Evolutionary conservation across 2,329 filamentous ascomycete species (phyloP).

Genomic region (Zopfia rhizophila): DNA sequence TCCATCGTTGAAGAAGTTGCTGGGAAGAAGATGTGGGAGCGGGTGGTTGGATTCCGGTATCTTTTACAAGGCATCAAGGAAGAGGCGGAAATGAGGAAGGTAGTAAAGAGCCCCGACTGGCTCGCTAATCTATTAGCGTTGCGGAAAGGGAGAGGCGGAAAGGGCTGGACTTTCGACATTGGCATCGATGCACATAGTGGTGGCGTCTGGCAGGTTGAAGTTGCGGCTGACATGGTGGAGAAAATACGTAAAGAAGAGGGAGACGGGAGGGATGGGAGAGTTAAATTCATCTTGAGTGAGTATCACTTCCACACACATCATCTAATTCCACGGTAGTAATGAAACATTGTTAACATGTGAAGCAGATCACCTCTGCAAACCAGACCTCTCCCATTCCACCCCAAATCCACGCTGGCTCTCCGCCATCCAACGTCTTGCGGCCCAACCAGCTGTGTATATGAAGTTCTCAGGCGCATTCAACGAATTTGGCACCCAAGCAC

Average conservation of each 20-base stretch:
- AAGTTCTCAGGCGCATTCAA: slow-evolving; percentile 90
- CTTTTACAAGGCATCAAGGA: slow-evolving; percentile 71
- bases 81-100: slow-evolving; percentile 42
- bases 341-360: slow-evolving; percentile 21
- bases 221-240: slow-evolving; percentile 48
- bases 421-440: slow-evolving; percentile 74
- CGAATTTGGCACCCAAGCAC: slow-evolving; percentile 69
- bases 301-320: slow-evolving; percentile 25
- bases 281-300: slow-evolving; percentile 76
- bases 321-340: slow-evolving; percentile 2
- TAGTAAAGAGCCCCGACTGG: slow-evolving; percentile 50
- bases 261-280: slow-evolving; percentile 67
- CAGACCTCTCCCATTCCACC: slow-evolving; percentile 71
- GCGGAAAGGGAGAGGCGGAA: slow-evolving; percentile 67
- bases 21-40: slow-evolving; percentile 69
- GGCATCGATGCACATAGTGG: slow-evolving; percentile 83
- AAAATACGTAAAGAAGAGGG: slow-evolving; percentile 60
- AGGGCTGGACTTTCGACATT: slow-evolving; percentile 79
- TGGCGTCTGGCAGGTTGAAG: slow-evolving; percentile 69
- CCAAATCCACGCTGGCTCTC: slow-evolving; percentile 74
- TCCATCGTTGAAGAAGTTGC: slow-evolving; percentile 67
- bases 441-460: slow-evolving; percentile 77
- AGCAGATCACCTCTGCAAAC: slow-evolving; percentile 89
- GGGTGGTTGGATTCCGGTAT: slow-evolving; percentile 83
- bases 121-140: slow-evolving; percentile 67